Evolutionary conservation across 345 rosid species (phyloP), one percentile per base, ranked within the genome.

Genomic region (Cardiospermum halicacabum): DNA sequence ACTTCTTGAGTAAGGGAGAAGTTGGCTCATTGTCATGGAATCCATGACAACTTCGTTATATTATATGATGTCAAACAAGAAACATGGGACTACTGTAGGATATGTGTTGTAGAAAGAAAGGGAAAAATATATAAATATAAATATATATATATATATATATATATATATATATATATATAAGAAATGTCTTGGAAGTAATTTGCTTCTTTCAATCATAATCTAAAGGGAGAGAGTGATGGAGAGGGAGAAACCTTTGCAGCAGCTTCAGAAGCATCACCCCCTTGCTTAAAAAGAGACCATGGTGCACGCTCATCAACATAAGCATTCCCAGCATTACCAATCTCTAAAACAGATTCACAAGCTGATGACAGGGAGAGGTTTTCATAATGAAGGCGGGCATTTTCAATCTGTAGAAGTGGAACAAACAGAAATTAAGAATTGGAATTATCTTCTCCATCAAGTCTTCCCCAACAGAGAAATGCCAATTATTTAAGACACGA

Each of bases 261-360:
- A 70, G 82, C 83, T 76, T 84, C 94, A 39, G 89, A 77, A 78
- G 90, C 86, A 64, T 61, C 78, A 70, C 83, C 94, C 34, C 97
- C 98, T 80, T 90, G 71, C 87, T 93, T 93, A 70, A 90, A 93
- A 47, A 76, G 85, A 27, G 90, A 78, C 98, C 98, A 90, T 2
- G 98, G 98, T 16, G 90, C 87, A 53, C 72, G 80, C 58, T 86
- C 91, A 71, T 93, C 90, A 79, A 93, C 84, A 76, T 88, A 90
- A 18, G 71, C 56, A 75, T 93, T 93, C 61, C 98, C 98, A 2
- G 92, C 90, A 76, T 85, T 90, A 66, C 96, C 87, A 26, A 93
- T 93, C 72, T 90, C 98, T 9, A 85, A 71, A 22, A 90, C 86
- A 64, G 94, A 86, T 72, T 86, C 98, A 58, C 94, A 93, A 18